phyloP scores from a whole-genome alignment of 1,284 basidiomycete species.

The Trichosporon asahii region DNA sequence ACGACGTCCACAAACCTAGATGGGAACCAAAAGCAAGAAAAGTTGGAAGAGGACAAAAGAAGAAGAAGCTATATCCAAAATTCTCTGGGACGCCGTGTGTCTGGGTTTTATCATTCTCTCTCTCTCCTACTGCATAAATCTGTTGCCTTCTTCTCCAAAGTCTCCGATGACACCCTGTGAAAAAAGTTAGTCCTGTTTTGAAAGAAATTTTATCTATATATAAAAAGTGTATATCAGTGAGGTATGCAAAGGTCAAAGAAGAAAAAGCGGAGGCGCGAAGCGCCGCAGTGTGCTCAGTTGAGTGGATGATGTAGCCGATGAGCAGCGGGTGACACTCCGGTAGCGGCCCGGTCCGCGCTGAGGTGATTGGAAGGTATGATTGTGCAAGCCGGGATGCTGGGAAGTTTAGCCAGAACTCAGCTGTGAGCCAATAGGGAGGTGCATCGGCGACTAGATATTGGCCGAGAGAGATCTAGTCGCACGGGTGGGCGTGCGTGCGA shows the following conservation, averaged over 20 bases:
- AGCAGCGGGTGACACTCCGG: no score
- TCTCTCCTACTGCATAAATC: not conserved
- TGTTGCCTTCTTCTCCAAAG: slow-evolving; percentile 4
- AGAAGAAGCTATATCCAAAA: not conserved
- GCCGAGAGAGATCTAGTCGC: not conserved
- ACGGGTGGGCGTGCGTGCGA: not conserved
- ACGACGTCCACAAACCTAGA: not conserved
- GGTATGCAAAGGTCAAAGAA: not conserved
- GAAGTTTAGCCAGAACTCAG: not conserved
- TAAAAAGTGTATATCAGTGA: not conserved
- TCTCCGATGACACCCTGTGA: slow-evolving; percentile 11
- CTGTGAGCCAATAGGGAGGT: not conserved
- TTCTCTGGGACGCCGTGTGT: not conserved
- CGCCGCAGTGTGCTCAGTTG: no score
- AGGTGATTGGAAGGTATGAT: not conserved
- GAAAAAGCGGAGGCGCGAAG: not conserved
- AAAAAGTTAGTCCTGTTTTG: not conserved
- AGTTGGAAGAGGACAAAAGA: slow-evolving; percentile 10
- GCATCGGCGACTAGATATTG: not conserved
- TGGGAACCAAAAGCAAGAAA: not conserved
- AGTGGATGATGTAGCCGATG: no score
- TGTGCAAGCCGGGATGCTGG: not conserved
- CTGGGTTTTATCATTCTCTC: no score
- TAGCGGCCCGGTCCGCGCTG: not conserved
- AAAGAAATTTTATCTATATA: no score